Evolutionary conservation across 257 asterid species (phyloP).

Genomic region (Solanum neorickii): DNA sequence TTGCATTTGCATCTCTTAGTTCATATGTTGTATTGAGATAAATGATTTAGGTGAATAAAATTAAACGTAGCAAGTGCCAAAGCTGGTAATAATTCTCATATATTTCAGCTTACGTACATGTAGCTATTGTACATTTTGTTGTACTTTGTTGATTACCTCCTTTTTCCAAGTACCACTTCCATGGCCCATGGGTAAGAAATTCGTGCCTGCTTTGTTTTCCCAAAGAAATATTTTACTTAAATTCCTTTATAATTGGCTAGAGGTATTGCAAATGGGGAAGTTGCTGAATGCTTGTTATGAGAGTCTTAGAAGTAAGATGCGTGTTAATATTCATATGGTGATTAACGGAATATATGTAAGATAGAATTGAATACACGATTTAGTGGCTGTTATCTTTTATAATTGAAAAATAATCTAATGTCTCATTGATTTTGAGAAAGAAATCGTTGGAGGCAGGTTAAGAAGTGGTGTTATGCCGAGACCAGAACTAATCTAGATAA

Average conservation of each 20-base stretch:
- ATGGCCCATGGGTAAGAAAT: neutral
- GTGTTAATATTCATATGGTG: neutral
- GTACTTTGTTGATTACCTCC: neutral
- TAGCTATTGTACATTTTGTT: neutral
- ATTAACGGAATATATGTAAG: neutral
- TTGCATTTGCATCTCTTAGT: neutral
- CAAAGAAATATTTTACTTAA: neutral
- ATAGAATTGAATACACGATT: neutral
- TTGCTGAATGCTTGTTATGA: neutral
- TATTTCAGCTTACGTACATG: neutral
- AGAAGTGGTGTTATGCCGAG: neutral
- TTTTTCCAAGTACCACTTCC: neutral
- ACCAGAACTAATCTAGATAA: neutral
- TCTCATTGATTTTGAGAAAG: neutral
- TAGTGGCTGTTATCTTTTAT: neutral
- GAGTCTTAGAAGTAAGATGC: neutral
- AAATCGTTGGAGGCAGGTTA: neutral
- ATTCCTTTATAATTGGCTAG: neutral
- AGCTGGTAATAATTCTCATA: neutral
- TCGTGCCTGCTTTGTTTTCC: neutral
- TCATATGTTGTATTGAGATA: neutral
- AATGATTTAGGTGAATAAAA: neutral
- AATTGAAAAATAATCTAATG: neutral
- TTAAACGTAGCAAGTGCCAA: neutral
- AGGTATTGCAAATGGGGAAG: neutral